These are phyloP conservation scores for Astrothelium subdiscretum DNA, from an alignment of 495 filamentous ascomycete genomes.

Conservation along the genomic window DNA sequence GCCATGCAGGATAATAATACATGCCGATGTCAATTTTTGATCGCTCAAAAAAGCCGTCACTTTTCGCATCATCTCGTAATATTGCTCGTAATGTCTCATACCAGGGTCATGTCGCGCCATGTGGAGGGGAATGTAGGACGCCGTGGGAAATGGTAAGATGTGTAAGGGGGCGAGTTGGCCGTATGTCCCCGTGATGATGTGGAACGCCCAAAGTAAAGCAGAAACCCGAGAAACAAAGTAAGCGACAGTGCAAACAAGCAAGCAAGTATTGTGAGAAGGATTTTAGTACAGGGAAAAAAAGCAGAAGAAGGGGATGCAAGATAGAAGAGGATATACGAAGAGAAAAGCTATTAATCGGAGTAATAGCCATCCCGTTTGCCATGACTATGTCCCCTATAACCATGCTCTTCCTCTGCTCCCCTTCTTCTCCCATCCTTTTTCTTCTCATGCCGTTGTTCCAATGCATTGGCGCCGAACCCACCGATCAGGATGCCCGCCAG, in stretches of 20 bases:
- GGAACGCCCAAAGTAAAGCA: not conserved
- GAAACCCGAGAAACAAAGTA: not conserved
- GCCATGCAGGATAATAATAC: not conserved
- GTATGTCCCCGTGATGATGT: too few species aligned
- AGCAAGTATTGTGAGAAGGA: not conserved
- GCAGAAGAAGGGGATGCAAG: not conserved
- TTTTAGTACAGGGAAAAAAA: not conserved
- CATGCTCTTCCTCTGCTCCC: too few species aligned
- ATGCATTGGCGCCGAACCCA: constrained; percentile 9
- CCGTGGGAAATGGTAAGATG: too few species aligned
- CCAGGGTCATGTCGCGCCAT: not conserved
- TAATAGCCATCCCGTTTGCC: too few species aligned
- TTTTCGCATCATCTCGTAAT: too few species aligned
- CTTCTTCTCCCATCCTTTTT: not conserved
- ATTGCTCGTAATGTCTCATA: not conserved
- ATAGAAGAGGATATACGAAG: not conserved
- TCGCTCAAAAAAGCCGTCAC: not conserved
- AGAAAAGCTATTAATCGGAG: not conserved
- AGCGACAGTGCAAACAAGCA: not conserved
- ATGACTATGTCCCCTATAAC: too few species aligned
- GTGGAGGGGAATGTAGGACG: not conserved
- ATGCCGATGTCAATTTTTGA: not conserved
- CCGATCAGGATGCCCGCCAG: constrained; percentile 8
- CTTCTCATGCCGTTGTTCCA: not conserved
- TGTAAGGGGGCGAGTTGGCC: too few species aligned